phyloP scores from a whole-genome alignment of 73 alveolate species.

The Paramecium caudatum region DNA sequence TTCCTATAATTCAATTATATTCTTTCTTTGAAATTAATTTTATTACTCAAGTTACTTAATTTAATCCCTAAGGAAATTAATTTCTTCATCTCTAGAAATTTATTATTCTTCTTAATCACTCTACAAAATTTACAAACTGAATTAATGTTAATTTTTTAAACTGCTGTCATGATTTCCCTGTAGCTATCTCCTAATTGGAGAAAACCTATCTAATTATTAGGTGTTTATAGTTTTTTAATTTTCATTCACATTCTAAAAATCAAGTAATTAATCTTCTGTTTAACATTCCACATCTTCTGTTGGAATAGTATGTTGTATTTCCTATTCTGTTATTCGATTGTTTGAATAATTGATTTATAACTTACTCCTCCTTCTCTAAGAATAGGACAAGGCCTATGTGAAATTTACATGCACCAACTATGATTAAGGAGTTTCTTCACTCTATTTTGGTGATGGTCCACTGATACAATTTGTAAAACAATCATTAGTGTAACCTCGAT shows the following conservation, averaged over 20 bases:
- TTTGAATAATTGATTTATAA: neutral
- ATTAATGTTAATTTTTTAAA: constrained; percentile 17
- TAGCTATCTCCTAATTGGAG: neutral
- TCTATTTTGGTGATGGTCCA: neutral
- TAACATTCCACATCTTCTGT: neutral
- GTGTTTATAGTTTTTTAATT: neutral
- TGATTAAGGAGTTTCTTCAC: constrained; percentile 26
- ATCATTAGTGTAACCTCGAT: neutral
- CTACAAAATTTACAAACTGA: neutral
- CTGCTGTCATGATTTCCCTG: neutral
- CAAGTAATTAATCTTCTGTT: neutral
- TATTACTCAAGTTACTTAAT: neutral
- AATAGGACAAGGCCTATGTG: constrained; percentile 8
- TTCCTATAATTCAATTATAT: neutral
- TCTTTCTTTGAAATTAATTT: neutral
- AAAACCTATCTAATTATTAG: neutral
- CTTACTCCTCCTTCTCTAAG: constrained; percentile 21
- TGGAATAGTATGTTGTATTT: neutral
- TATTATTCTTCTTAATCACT: constrained; percentile 11
- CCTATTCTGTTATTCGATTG: neutral
- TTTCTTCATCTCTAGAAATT: neutral
- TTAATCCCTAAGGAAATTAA: neutral
- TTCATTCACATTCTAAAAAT: neutral
- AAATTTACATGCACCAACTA: neutral
- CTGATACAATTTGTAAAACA: neutral